Base-by-base conservation (phyloP, 2,329 filamentous ascomycete species). In the Aureobasidium vineae region DNA sequence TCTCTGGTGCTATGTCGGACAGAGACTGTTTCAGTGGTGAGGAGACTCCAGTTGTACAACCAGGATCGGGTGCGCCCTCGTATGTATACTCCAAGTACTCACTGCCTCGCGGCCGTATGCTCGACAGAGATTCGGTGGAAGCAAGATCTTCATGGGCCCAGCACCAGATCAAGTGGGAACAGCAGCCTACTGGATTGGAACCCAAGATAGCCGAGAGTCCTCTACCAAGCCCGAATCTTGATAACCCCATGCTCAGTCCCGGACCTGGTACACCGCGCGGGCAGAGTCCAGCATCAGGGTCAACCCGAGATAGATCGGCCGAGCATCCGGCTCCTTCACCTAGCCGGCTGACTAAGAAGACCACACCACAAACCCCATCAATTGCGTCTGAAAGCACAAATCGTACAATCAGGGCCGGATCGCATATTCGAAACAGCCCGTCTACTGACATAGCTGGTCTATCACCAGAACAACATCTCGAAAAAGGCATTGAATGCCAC, bases 401-500 rank as follows among this genome's bases (percentile, higher is more conserved):
- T 68, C 78, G 77, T 65, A 82, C 78, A 10, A 79, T 75, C 73
- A 81, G 68, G 72, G 79, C 67, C 68, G 28, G 41, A 52, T 78
- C 67, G 75, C 77, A 71, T 77, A 71, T 74, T 73, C 36, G 81
- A 82, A 68, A 65, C 50, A 71, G 61, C 65, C 70, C 71, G 2
- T 70, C 69, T 5, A 54, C 65, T 26, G 66, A 70, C 3, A 70
- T 70, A 49, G 84, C 86, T 2, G 90, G 92, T 38, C 87, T 92
- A 74, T 89, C 90, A 3, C 84, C 91, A 0, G 93, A 98, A 70
- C 90, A 98, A 68, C 94, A 99, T 75, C 86, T 98, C 53, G 85
- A 89, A 33, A 95, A 94, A 78, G 95, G 92, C 10, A 95, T 99
- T 66, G 88, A 91, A 69, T 89, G 92, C 68, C 95, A 99, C 74